Conservation (phyloP, 495 filamentous ascomycete genomes). For the Penicillium malachiteum region DNA sequence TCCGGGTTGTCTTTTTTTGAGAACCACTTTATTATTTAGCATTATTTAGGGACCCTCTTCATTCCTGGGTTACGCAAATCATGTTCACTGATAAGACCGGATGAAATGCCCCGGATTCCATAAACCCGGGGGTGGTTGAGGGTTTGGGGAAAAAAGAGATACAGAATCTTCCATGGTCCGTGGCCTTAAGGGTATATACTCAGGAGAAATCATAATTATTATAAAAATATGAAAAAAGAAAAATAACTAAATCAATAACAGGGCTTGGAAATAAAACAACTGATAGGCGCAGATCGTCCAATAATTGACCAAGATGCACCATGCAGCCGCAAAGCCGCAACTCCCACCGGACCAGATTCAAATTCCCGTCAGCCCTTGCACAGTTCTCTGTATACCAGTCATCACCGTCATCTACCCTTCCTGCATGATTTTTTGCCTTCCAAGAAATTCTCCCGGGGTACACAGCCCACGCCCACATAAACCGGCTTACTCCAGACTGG, state of each 20-base stretch:
- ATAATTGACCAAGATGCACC: constrained; percentile 21
- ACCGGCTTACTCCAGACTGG: background rate
- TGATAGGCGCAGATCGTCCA: constrained; percentile 28
- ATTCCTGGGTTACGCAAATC: constrained; percentile 5
- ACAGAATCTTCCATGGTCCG: background rate
- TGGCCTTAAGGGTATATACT: background rate
- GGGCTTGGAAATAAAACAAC: background rate
- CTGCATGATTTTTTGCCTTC: background rate
- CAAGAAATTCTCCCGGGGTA: no score
- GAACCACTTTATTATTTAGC: background rate
- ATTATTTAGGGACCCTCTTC: background rate
- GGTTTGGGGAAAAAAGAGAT: no score
- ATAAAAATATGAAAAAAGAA: background rate
- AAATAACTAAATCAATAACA: background rate
- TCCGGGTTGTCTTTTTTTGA: constrained; percentile 9
- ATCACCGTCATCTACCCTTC: background rate
- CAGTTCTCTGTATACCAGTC: background rate
- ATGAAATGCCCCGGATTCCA: background rate
- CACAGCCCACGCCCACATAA: no score
- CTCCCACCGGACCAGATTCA: constrained; percentile 11
- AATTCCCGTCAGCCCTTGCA: constrained; percentile 1
- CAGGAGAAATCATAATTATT: background rate
- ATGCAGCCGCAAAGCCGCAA: constrained; percentile 26
- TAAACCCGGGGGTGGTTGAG: background rate
- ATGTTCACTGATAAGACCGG: constrained; percentile 6